Evolutionary conservation across 257 asterid genomes (phyloP).

Genomic region (Jacaranda copaia): DNA sequence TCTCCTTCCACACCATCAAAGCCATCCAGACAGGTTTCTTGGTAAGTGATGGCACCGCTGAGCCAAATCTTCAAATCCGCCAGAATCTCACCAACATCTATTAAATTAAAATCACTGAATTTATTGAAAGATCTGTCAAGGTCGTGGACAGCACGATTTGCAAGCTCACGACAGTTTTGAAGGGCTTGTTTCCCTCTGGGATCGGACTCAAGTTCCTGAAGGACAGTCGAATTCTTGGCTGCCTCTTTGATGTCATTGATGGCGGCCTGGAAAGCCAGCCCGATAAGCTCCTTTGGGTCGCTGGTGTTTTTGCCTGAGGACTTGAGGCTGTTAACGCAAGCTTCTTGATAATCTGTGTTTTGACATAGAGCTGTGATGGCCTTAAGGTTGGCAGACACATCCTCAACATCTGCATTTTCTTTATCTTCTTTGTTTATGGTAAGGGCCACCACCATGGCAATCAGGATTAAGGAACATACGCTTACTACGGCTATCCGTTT

Average conservation of each 20-base stretch:
- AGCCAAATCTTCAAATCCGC: conserved; percentile 73
- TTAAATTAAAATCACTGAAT: conserved; percentile 52
- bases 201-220: conserved; percentile 47
- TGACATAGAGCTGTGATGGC: conserved; percentile 66
- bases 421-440: background rate
- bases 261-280: conserved; percentile 59
- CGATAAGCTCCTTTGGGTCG: conserved; percentile 73
- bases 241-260: conserved; percentile 48
- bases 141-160: conserved; percentile 55
- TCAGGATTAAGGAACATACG: conserved; percentile 56
- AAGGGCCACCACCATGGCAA: conserved; percentile 75
- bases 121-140: conserved; percentile 50
- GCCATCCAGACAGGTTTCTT: conserved; percentile 80
- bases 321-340: conserved; percentile 62
- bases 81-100: conserved; percentile 44
- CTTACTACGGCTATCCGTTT: conserved; percentile 47
- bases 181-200: conserved; percentile 62
- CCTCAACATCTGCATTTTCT: background rate
- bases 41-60: conserved; percentile 81
- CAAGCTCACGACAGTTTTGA: conserved; percentile 59
- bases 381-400: conserved; percentile 48
- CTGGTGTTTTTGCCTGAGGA: conserved; percentile 44
- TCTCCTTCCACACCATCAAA: conserved; percentile 64
- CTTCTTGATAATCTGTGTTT: conserved; percentile 63
- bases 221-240: conserved; percentile 48